phyloP scores from a whole-genome alignment of 2,329 filamentous ascomycete genomes.

The Colletotrichum acutatum region DNA sequence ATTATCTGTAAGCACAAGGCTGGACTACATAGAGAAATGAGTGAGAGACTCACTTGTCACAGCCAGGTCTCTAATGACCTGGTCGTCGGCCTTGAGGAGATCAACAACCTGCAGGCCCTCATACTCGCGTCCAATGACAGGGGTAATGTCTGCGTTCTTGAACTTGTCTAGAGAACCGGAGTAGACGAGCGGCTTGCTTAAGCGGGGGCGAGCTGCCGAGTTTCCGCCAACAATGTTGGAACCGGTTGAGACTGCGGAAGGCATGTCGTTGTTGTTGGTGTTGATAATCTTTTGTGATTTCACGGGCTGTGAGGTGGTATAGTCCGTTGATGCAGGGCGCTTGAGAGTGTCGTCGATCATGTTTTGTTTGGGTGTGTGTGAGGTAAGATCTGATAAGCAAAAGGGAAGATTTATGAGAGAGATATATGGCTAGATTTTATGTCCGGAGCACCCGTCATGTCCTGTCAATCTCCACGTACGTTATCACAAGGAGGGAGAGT shows the following conservation, averaged over 20 bases:
- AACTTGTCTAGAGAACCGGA: conserved; percentile 53
- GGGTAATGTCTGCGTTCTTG: conserved; percentile 53
- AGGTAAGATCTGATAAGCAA: conserved; percentile 18
- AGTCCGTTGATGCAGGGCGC: background rate
- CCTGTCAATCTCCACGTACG: background rate
- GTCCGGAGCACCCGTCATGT: conserved; percentile 18
- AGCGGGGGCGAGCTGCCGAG: conserved; percentile 42
- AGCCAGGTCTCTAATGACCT: conserved; percentile 63
- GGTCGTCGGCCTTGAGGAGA: conserved; percentile 52
- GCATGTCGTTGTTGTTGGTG: conserved; percentile 44
- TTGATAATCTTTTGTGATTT: background rate
- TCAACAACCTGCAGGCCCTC: conserved; percentile 47
- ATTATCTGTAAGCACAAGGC: background rate
- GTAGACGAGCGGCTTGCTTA: conserved; percentile 50
- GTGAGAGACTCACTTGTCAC: conserved; percentile 49
- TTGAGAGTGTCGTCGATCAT: conserved; percentile 6
- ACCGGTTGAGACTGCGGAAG: conserved; percentile 42
- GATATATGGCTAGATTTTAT: conserved; percentile 20
- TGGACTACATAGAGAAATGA: background rate
- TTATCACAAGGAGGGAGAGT: conserved; percentile 8
- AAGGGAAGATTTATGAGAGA: background rate
- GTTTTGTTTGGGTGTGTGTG: background rate
- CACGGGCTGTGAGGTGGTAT: background rate
- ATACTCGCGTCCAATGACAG: conserved; percentile 62
- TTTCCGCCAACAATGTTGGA: conserved; percentile 45